phyloP scores from a whole-genome alignment of 352 stramenopile genomes.

The Pilasporangium apinafurcum region DNA sequence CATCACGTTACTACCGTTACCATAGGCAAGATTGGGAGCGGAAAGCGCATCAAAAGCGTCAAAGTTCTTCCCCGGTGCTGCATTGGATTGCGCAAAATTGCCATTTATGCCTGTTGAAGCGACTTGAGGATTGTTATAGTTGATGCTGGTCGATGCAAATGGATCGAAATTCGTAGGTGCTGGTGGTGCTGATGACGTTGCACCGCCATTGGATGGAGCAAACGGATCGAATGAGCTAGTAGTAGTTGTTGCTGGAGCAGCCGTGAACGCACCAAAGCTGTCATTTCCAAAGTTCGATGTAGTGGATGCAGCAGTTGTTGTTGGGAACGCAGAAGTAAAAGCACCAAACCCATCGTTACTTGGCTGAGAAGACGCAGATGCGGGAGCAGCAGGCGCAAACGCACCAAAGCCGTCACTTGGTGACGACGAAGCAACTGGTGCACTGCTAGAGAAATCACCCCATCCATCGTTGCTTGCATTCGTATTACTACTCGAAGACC shows the following conservation, averaged over 20 bases:
- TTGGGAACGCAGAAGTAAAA: conserved; percentile 21
- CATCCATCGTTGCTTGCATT: conserved; percentile 6
- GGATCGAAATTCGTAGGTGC: conserved; percentile 17
- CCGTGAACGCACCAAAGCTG: conserved; percentile 37
- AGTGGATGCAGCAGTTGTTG: neutral
- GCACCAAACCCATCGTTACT: conserved; percentile 12
- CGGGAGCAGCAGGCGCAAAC: conserved; percentile 16
- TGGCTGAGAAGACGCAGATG: conserved; percentile 7
- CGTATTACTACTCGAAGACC: conserved; percentile 1
- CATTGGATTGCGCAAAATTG: conserved; percentile 8
- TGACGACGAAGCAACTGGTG: conserved; percentile 14
- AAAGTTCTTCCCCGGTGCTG: conserved; percentile 33
- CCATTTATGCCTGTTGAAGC: conserved; percentile 11
- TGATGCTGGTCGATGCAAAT: conserved; percentile 19
- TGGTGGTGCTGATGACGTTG: conserved; percentile 4
- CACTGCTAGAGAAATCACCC: conserved; percentile 14
- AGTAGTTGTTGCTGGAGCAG: conserved; percentile 13
- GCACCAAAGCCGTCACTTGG: conserved; percentile 39
- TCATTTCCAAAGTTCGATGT: conserved; percentile 28
- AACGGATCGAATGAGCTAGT: conserved; percentile 28
- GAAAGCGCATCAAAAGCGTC: conserved; percentile 53
- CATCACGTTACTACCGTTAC: conserved; percentile 14
- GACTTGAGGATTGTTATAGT: conserved; percentile 10
- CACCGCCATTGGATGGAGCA: conserved; percentile 7
- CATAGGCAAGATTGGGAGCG: conserved; percentile 19